A percentile compares a stretch with the other conserved stretches of the same genome.
Evolutionary conservation across 495 filamentous ascomycete species (phyloP).

Genomic region (Oidiodendron maius): DNA sequence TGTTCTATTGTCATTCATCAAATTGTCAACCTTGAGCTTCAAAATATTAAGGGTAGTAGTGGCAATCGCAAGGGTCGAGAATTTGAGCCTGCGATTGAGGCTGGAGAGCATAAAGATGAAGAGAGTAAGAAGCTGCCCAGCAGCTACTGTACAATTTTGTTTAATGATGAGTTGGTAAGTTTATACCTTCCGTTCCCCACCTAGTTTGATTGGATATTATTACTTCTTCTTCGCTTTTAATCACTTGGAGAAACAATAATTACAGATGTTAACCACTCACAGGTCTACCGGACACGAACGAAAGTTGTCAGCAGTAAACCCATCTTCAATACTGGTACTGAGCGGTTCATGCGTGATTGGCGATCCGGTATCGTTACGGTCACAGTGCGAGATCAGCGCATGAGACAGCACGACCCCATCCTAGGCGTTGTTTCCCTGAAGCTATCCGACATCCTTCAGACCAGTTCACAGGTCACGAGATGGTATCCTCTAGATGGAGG

Average conservation of each 20-base stretch:
- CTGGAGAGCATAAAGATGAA: conserved; percentile 79
- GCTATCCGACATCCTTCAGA: conserved; percentile 79
- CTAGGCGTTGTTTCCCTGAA: conserved; percentile 86
- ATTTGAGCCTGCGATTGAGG: conserved; percentile 84
- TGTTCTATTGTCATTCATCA: conserved; percentile 83
- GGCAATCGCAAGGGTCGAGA: conserved; percentile 72
- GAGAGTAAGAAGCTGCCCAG: conserved; percentile 70
- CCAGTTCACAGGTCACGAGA: conserved; percentile 66
- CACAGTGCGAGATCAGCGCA: conserved; percentile 78
- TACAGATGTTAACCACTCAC: background rate
- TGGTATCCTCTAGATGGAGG: conserved; percentile 56
- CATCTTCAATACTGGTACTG: conserved; percentile 94
- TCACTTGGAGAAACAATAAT: background rate
- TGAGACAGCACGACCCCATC: conserved; percentile 90
- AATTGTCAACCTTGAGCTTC: conserved; percentile 87
- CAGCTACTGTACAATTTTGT: conserved; percentile 83
- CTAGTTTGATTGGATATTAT: background rate
- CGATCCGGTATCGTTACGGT: conserved; percentile 78
- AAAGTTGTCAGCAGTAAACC: conserved; percentile 91
- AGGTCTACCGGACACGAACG: conserved; percentile 76
- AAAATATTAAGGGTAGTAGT: conserved; percentile 68
- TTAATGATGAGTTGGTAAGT: conserved; percentile 74
- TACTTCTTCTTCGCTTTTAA: background rate
- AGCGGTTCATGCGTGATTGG: conserved; percentile 95
- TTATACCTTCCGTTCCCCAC: too few species aligned